Percentiles rank a stretch among this genome's conserved stretches.
phyloP scores from a whole-genome alignment of 73 alveolate species.

The Blepharisma japonicum region DNA sequence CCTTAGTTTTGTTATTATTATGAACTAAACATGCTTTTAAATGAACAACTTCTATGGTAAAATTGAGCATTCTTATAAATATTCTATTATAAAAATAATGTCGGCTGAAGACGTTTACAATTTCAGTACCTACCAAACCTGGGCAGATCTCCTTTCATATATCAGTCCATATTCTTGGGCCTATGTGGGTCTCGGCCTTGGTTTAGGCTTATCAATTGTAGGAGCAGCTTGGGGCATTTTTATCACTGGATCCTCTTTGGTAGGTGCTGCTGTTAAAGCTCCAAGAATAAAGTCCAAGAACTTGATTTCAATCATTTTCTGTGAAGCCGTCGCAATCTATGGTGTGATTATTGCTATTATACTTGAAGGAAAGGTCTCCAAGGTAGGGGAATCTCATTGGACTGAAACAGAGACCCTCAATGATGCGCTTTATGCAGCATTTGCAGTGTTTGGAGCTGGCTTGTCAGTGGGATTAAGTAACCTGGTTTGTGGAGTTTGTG shows the following conservation, averaged over 20 bases:
- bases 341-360: conserved; percentile 99
- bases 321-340: conserved; percentile 99
- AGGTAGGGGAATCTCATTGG: conserved; percentile 25
- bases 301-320: conserved; percentile 94
- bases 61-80: no score
- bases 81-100: no score
- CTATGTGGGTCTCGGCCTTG: conserved; percentile 91
- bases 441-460: conserved; percentile 93
- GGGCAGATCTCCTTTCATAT: conserved; percentile 33
- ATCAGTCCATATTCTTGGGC: conserved; percentile 87
- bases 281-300: conserved; percentile 96
- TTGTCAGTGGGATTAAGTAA: conserved; percentile 97
- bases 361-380: conserved; percentile 83
- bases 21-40: no score
- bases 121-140: background rate
- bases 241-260: conserved; percentile 94
- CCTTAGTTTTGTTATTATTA: no score
- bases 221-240: conserved; percentile 97
- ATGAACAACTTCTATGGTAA: no score
- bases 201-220: conserved; percentile 88
- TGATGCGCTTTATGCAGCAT: conserved; percentile 68
- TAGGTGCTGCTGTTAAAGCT: conserved; percentile 98
- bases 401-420: background rate
- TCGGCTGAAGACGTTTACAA: background rate
- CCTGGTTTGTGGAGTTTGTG: conserved; percentile 97